Evolutionary conservation across 345 rosid species (phyloP), one percentile per base, ranked within the genome.

Genomic region (Euphorbia tirucalli): DNA sequence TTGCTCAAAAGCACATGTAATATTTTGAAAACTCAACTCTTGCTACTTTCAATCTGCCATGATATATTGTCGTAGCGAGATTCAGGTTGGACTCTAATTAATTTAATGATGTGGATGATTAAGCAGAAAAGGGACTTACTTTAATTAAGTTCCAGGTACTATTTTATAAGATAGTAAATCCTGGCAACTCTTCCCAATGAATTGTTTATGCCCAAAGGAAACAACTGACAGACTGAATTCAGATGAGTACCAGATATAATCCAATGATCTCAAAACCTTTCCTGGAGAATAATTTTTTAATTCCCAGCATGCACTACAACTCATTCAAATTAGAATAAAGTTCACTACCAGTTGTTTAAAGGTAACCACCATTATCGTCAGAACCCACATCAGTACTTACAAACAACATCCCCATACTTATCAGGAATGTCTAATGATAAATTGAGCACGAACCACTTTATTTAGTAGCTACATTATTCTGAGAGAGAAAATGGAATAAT

Each of bases 151-250:
- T 77, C 16, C 28, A 30, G 59, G 56, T 22, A 48, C 14, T 68
- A 79, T 62, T 75, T 79, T 71, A 76, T 76, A 65, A 59, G 55
- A 46, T 65, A 13, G 61, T 35, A 74, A 74, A 78, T 69, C 54
- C 81, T 70, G 46, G 77, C 74, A 70, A 78, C 81, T 69, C 75
- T 71, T 78, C 81, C 77, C 83, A 62, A 72, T 46, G 61, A 72
- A 41, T 54, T 71, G 16, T 78, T 78, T 25, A 69, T 56, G 68
- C 28, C 56, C 21, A 78, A 71, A 57, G 61, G 43, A 37, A 68
- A 68, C 65, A 32, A 28, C 11, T 22, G 50, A 49, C 49, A 61
- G 56, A 13, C 72, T 25, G 39, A 57, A 15, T 46, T 30, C 70
- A 46, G 19, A 32, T 73, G 63, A 16, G 32, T 65, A 74, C 49